A percentile compares a stretch with the other conserved stretches of the same genome.
Evolutionary conservation across 768 basidiomycete species (phyloP).

Genomic region (Kwoniella heveanensis): DNA sequence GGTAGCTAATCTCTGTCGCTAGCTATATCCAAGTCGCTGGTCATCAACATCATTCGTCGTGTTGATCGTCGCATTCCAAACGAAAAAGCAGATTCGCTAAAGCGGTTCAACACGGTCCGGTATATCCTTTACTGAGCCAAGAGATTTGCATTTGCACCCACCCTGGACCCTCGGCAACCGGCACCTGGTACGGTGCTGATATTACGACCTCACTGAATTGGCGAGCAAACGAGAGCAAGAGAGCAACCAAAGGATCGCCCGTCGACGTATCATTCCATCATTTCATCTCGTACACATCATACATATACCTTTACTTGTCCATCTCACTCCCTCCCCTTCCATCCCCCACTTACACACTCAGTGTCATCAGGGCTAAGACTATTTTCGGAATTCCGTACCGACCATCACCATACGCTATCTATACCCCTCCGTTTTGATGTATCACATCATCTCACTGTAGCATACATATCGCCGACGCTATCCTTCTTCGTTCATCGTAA

Average conservation of each 20-base stretch:
- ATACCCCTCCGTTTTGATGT: no score
- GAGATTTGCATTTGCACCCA: background rate
- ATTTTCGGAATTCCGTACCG: background rate
- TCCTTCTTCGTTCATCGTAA: background rate
- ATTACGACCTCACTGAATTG: no score
- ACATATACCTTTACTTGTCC: background rate
- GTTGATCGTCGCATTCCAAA: no score
- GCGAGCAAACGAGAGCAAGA: no score
- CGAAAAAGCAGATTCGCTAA: background rate
- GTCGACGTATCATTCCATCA: background rate
- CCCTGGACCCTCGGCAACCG: background rate
- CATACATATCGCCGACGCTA: background rate
- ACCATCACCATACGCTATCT: no score
- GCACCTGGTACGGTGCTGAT: background rate
- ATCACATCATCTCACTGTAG: background rate
- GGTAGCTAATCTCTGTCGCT: no score
- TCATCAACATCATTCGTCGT: background rate
- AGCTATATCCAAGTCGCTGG: background rate
- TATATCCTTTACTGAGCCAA: background rate
- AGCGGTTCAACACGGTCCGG: conserved; percentile 1
- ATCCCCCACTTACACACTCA: background rate
- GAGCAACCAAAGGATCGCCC: background rate
- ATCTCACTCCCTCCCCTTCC: background rate
- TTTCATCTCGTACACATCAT: background rate
- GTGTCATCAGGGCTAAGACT: background rate